Evolutionary conservation across 2,329 filamentous ascomycete species (phyloP).

Genomic region (Capronia coronata): DNA sequence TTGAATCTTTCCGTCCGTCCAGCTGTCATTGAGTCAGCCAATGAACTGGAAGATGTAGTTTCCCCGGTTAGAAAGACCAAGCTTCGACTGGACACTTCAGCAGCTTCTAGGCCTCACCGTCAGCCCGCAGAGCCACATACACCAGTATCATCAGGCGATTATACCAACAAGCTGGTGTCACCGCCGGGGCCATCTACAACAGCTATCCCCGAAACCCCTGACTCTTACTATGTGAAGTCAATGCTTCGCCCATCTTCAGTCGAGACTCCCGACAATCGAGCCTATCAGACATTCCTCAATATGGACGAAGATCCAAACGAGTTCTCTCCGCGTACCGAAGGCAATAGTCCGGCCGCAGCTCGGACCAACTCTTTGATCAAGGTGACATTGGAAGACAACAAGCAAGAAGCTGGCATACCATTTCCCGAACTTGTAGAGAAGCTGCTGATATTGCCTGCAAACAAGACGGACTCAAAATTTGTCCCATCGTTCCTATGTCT

Average conservation of each 20-base stretch:
- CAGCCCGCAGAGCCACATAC: constrained; percentile 24
- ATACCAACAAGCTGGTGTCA: constrained; percentile 15
- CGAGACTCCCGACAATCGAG: constrained; percentile 22
- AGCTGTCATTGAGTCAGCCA: constrained; percentile 24
- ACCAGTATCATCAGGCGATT: constrained; percentile 24
- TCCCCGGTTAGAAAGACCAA: constrained; percentile 15
- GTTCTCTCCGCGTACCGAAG: constrained; percentile 13
- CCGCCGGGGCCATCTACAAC: constrained; percentile 7
- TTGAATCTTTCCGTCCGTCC: constrained; percentile 18
- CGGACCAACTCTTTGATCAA: constrained; percentile 6
- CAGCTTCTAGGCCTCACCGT: constrained; percentile 9
- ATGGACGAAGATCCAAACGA: constrained; percentile 28
- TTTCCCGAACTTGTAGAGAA: constrained; percentile 74
- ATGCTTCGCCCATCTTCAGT: constrained; percentile 24
- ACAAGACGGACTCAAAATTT: constrained; percentile 84
- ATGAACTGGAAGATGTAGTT: constrained; percentile 22
- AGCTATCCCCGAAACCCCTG: constrained; percentile 25
- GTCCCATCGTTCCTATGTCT: constrained; percentile 81
- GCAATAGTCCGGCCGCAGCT: constrained; percentile 5
- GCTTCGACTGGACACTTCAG: constrained; percentile 23
- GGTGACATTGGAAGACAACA: constrained; percentile 29
- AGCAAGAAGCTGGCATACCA: constrained; percentile 36
- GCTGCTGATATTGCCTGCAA: constrained; percentile 73
- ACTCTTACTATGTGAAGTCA: constrained; percentile 25
- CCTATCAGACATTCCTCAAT: constrained; percentile 29